Evolutionary conservation across 2,329 filamentous ascomycete genomes (phyloP).

Genomic region (Monosporascus sp.): DNA sequence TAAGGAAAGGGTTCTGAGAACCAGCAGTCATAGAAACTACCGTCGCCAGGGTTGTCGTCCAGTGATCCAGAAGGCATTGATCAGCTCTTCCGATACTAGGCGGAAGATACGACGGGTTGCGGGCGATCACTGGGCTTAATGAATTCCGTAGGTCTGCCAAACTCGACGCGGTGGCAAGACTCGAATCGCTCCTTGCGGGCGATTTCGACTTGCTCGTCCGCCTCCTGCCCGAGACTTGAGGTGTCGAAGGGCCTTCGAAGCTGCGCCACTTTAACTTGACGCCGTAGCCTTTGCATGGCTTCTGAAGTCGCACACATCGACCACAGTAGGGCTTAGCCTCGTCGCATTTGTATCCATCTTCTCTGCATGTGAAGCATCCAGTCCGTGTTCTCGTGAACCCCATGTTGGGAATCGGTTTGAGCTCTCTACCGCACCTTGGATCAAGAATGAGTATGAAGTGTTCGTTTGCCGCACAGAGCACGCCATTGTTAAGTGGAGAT

Average conservation of each 20-base stretch:
- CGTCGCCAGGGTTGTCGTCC: slow-evolving; percentile 19
- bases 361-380: slow-evolving; percentile 23
- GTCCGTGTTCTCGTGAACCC: slow-evolving; percentile 22
- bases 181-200: neutral
- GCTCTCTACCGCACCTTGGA: no score
- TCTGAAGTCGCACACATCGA: slow-evolving; percentile 23
- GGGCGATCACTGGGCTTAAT: neutral
- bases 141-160: neutral
- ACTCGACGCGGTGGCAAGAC: neutral
- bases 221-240: slow-evolving; percentile 3
- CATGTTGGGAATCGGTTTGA: neutral
- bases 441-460: no score
- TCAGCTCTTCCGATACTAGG: slow-evolving; percentile 8
- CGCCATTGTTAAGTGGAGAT: no score
- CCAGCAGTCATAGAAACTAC: slow-evolving; percentile 23
- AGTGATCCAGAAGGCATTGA: slow-evolving; percentile 24
- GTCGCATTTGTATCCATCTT: slow-evolving; percentile 30
- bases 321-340: slow-evolving; percentile 25
- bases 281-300: slow-evolving; percentile 26
- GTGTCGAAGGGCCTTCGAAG: slow-evolving; percentile 5
- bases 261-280: slow-evolving; percentile 23
- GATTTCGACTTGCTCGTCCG: slow-evolving; percentile 3
- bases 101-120: slow-evolving; percentile 9
- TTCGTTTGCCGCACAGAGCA: no score
- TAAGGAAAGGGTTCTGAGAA: slow-evolving; percentile 22